Conservation (phyloP, 139 green algal genomes). For the Chlorella ohadii region DNA sequence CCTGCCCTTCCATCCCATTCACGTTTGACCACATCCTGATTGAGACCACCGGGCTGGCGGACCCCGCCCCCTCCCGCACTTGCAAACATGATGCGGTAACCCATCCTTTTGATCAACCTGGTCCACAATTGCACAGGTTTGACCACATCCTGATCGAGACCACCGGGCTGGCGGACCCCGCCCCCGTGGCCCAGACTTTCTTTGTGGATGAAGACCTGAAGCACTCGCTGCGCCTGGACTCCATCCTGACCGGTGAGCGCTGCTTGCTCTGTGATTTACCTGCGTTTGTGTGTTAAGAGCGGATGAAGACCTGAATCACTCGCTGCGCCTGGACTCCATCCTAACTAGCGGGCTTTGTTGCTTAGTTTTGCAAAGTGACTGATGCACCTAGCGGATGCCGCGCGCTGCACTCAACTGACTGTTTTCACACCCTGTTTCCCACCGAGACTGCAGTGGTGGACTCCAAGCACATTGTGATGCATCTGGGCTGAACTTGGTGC, state of each 20-base stretch:
- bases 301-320: slow-evolving; percentile 34
- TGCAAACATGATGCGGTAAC: too few relatives aligned
- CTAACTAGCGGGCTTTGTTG: too few relatives aligned
- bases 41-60: slow-evolving; percentile 92
- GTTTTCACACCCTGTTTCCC: too few relatives aligned
- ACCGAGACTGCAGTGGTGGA: slow-evolving; percentile 84
- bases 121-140: too few relatives aligned
- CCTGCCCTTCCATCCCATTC: too few relatives aligned
- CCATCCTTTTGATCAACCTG: too few relatives aligned
- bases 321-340: slow-evolving; percentile 67
- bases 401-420: too few relatives aligned
- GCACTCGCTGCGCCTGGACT: slow-evolving; percentile 53
- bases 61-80: slow-evolving; percentile 90
- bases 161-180: slow-evolving; percentile 91
- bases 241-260: slow-evolving; percentile 70
- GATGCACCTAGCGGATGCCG: too few relatives aligned
- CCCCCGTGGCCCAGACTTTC: slow-evolving; percentile 89
- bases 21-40: slow-evolving; percentile 90
- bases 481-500: slow-evolving; percentile 72
- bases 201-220: slow-evolving; percentile 82
- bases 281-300: too few relatives aligned
- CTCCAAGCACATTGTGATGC: slow-evolving; percentile 79
- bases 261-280: too few relatives aligned
- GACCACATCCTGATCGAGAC: slow-evolving; percentile 94
- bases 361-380: too few relatives aligned